These are phyloP conservation scores for Trypanosoma conorhini DNA, from an alignment of 208 protist species.

Conservation along the genomic window DNA sequence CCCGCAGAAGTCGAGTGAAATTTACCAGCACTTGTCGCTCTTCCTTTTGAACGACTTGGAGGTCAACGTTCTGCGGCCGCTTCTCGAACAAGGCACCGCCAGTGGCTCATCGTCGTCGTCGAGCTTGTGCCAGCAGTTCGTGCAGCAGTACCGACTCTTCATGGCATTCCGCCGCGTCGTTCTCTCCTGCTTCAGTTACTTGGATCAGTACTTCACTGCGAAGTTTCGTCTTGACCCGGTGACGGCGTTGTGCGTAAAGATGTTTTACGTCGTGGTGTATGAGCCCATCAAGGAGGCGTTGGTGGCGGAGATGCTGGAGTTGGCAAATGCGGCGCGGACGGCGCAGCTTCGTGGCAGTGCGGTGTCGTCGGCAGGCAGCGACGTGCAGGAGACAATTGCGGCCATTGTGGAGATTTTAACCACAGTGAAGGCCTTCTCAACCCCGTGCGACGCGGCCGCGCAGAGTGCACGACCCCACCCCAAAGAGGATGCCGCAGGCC, in stretches of 20 bases:
- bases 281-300: slow-evolving; percentile 48
- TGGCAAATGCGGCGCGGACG: slow-evolving; percentile 31
- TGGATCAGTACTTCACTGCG: slow-evolving; percentile 79
- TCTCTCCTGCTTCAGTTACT: slow-evolving; percentile 82
- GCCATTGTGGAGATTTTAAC: slow-evolving; percentile 14
- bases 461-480: neutral
- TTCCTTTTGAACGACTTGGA: slow-evolving; percentile 59
- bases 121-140: slow-evolving; percentile 45
- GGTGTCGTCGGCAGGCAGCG: slow-evolving; percentile 19
- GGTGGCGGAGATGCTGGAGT: slow-evolving; percentile 36
- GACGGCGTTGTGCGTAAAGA: slow-evolving; percentile 65
- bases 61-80: slow-evolving; percentile 55
- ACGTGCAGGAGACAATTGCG: slow-evolving; percentile 19
- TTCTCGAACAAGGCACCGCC: slow-evolving; percentile 27
- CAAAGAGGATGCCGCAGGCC: neutral
- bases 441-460: neutral
- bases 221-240: slow-evolving; percentile 72
- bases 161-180: slow-evolving; percentile 56
- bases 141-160: slow-evolving; percentile 60
- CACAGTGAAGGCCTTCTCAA: slow-evolving; percentile 7
- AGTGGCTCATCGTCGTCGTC: slow-evolving; percentile 5
- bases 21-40: slow-evolving; percentile 54
- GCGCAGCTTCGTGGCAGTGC: slow-evolving; percentile 11
- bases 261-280: slow-evolving; percentile 82
- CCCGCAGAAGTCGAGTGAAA: slow-evolving; percentile 47